These are phyloP conservation scores for Cryptomeria japonica DNA, from an alignment of 75 land plant species.

Conservation along the genomic window DNA sequence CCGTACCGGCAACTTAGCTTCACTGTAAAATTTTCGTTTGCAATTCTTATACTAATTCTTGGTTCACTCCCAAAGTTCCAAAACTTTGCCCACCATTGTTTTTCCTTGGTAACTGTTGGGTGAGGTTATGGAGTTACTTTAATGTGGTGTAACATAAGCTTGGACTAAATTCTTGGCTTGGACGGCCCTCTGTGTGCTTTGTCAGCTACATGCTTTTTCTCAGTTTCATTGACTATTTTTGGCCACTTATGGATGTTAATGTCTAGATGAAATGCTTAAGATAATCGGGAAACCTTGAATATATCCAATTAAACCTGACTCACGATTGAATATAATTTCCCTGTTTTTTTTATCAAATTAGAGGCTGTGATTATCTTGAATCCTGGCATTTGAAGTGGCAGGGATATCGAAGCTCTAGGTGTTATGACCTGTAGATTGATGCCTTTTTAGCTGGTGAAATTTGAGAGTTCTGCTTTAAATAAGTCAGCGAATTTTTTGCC, in stretches of 20 bases:
- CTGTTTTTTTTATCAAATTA: not conserved
- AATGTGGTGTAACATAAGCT: not conserved
- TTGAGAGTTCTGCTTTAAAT: not conserved
- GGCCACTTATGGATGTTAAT: too few relatives aligned
- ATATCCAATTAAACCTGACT: too few relatives aligned
- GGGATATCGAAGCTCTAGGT: not conserved
- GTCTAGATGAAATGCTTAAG: too few relatives aligned
- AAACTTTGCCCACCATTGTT: not conserved
- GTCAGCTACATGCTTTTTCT: too few relatives aligned
- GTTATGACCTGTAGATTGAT: not conserved
- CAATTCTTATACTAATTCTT: too few relatives aligned
- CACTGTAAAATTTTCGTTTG: too few relatives aligned
- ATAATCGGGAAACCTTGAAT: too few relatives aligned
- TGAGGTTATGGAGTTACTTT: not conserved
- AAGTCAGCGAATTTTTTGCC: not conserved
- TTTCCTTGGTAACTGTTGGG: not conserved
- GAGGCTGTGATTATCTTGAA: not conserved
- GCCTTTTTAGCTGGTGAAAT: not conserved
- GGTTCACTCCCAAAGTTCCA: too few relatives aligned
- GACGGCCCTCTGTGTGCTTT: not conserved
- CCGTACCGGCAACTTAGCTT: too few relatives aligned
- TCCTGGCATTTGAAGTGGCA: not conserved
- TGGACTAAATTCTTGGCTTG: not conserved
- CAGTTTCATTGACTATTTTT: too few relatives aligned
- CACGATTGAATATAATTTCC: too few relatives aligned